Base-by-base conservation (phyloP, 2,329 filamentous ascomycete species). In the Xylariales sp. region DNA sequence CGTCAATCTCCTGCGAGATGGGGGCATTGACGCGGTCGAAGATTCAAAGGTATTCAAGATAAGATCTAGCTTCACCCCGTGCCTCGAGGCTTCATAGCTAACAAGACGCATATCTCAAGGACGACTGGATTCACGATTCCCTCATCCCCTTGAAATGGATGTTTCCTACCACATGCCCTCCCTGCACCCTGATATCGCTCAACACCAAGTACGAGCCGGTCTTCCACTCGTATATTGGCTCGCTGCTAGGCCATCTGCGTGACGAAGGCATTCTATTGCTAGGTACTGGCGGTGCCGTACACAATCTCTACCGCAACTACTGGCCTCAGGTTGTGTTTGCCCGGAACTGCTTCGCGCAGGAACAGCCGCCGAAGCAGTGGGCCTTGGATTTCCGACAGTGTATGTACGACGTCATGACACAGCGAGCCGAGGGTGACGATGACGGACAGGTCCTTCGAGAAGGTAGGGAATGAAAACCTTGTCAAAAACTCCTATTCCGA, bases 121-220 rank as follows among this genome's bases (percentile, higher is more conserved):
- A 22, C 19, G 16, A 35, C 11, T 35, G 33, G 33, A 35, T 35
- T n/a, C 33, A 35, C 18, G 33, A 35, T 21, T n/a, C 19, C 10
- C 24, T 22, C 3, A 18, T 35, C 5, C n/a, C 24, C 16, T n/a
- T 35, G 16, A 35, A 22, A 1, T 21, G 33, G 8, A 35, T 21
- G 16, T 35, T 35, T 18, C 33, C 33, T 5, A 8, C 21, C 2
- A 12, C 19, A 18, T 20, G 16, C 7, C 29, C 29, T 12, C 31
- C 31, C 20, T 22, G 19, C 19, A 35, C 33, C 4, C 11, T 35
- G 5, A 22, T 35, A 12, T n/a, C 10, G 12, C 21, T 35, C 19
- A 35, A 35, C 12, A 21, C 16, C 2, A 18, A 12, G 11, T 35
- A 20, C 33, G 33, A 35, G 3, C 33, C 33, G 5, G 19, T 22